Evolutionary conservation across 768 basidiomycete genomes (phyloP), one percentile per base, ranked within the genome.

Genomic region (Imleria badia): DNA sequence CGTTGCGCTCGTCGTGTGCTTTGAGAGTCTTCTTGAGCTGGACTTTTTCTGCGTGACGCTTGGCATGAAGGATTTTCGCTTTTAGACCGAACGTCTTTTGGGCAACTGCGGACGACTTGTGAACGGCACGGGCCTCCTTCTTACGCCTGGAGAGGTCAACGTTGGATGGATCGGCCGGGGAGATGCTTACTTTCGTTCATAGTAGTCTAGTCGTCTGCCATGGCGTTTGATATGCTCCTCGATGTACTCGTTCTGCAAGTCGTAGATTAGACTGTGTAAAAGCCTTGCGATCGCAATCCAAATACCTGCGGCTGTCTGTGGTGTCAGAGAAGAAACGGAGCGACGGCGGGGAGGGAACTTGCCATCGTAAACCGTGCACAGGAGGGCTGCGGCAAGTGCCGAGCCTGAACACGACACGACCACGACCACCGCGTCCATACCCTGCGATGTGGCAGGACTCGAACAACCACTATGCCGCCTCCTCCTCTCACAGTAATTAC

Each of bases 21-120:
- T 97, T 98, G 73, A 99, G 88, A n/a, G 94, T 95, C 80, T 98
- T 99, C 76, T 94, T 96, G 76, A 99, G 89, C 67, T 94, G 93
- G 42, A 99, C 93, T 77, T 98, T 99, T 75, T 99, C 92, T 30
- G 92, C 85, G 76, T 98, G 93, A 56, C 96, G 89, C 72, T 89
- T 95, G 35, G 93, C 92, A 66, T 99, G 97, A 9, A 98, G 86
- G n/a, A 98, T 79, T 74, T 99, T 99, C 60, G 94, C 97, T 76
- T 96, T 98, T 62, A 97, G 78, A 72, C 97, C 97, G 65, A 97
- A 96, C 33, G 91, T 84, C 70, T 94, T 94, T 75, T 98, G 96
- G 15, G 96, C 92, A 48, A 83, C 74, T 17, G 87, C 84, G 38
- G 97, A 98, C 17, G 85, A 76, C 58, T 80, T 79, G 66, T 94